Conservation (phyloP, 257 asterid genomes). For the Nicotiana tomentosiformis region DNA sequence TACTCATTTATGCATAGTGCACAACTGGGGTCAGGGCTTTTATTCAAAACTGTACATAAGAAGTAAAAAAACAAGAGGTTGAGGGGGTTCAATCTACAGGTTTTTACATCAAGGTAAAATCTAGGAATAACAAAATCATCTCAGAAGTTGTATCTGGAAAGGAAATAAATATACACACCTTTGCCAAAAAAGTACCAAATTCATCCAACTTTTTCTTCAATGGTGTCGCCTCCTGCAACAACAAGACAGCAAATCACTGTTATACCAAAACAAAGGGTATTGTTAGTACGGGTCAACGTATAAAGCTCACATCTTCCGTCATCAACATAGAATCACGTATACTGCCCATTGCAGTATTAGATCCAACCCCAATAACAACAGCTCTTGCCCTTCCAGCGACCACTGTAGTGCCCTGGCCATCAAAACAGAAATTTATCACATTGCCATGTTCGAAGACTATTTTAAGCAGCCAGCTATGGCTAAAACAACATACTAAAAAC, state of each 20-base stretch:
- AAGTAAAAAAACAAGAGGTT: too few relatives aligned
- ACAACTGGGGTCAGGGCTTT: not conserved
- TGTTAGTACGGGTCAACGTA: not conserved
- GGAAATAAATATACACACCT: conserved; percentile 44
- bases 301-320: conserved; percentile 78
- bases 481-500: not conserved
- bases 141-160: not conserved
- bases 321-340: conserved; percentile 95
- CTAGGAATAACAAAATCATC: not conserved
- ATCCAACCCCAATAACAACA: conserved; percentile 86
- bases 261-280: not conserved
- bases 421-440: conserved; percentile 12
- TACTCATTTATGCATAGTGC: not conserved
- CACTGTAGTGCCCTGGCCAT: conserved; percentile 84
- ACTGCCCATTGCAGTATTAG: conserved; percentile 99
- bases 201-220: conserved; percentile 97
- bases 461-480: not conserved
- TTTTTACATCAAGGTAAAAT: not conserved
- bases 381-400: conserved; percentile 98
- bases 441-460: not conserved
- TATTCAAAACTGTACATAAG: not conserved
- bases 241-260: conserved; percentile 6
- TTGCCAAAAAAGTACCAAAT: conserved; percentile 91
- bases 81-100: too few relatives aligned
- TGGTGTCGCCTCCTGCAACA: conserved; percentile 87